phyloP scores from a whole-genome alignment of 2,329 filamentous ascomycete genomes.

The Cordyceps farinosa region DNA sequence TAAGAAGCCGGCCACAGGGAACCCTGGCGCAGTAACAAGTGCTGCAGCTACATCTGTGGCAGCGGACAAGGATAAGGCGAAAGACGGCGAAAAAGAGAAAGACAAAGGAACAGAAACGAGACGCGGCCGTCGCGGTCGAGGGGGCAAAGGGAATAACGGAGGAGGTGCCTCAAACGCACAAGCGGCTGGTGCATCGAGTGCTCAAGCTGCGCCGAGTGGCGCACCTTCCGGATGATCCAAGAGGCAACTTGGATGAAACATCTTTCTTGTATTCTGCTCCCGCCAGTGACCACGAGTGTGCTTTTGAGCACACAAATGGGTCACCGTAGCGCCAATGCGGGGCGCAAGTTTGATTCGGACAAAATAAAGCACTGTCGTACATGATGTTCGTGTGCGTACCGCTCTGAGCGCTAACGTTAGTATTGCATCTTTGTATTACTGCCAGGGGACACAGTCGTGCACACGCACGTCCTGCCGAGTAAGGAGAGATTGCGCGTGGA shows the following conservation, averaged over 20 bases:
- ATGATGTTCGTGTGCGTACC: neutral
- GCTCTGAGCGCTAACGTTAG: neutral
- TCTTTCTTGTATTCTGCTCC: neutral
- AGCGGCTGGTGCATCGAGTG: conserved; percentile 7
- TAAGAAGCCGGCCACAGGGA: conserved; percentile 36
- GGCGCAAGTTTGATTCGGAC: neutral
- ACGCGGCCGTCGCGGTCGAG: conserved; percentile 32
- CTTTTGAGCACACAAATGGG: neutral
- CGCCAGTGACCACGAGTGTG: neutral
- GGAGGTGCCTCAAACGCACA: conserved; percentile 15
- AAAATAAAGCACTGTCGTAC: neutral
- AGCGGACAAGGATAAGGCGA: conserved; percentile 20
- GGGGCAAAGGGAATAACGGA: conserved; percentile 25
- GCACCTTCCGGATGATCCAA: conserved; percentile 18
- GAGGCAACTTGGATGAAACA: neutral
- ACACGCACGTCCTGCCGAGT: neutral
- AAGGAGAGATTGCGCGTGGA: neutral
- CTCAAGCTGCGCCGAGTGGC: neutral
- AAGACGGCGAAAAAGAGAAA: conserved; percentile 24
- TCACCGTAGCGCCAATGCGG: neutral
- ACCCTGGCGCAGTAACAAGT: conserved; percentile 7
- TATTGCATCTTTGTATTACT: neutral
- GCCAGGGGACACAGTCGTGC: neutral
- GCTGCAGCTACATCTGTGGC: conserved; percentile 11
- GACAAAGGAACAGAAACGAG: conserved; percentile 29